phyloP scores from a whole-genome alignment of 257 asterid genomes.

The Linderniella brevidens region DNA sequence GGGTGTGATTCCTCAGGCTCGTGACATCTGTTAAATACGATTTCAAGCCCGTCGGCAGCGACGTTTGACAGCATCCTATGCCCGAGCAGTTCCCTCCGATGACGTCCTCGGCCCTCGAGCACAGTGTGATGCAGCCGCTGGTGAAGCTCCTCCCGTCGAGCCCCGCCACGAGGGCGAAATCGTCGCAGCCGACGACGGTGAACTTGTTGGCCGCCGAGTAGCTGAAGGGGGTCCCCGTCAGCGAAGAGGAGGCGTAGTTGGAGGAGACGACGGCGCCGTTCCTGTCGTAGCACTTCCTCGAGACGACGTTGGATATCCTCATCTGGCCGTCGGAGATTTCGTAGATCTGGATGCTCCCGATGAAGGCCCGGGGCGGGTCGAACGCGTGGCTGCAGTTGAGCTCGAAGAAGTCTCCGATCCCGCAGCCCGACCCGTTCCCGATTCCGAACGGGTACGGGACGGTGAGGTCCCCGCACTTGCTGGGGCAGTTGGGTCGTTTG shows the following conservation, averaged over 20 bases:
- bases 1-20: constrained; percentile 20
- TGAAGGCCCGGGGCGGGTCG: constrained; percentile 29
- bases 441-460: constrained; percentile 54
- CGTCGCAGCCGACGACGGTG: constrained; percentile 56
- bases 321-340: constrained; percentile 41
- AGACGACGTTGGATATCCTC: constrained; percentile 29
- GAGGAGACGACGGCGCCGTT: constrained; percentile 8
- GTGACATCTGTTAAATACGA: neutral
- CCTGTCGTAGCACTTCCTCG: constrained; percentile 26
- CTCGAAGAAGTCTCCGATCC: constrained; percentile 9
- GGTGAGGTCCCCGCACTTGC: constrained; percentile 38
- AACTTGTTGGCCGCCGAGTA: constrained; percentile 40
- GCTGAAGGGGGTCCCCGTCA: constrained; percentile 23
- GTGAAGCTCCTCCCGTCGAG: constrained; percentile 13
- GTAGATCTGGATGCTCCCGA: constrained; percentile 10
- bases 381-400: constrained; percentile 34
- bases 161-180: constrained; percentile 19
- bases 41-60: constrained; percentile 38
- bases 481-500: constrained; percentile 24
- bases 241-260: constrained; percentile 14
- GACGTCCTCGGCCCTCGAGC: constrained; percentile 24
- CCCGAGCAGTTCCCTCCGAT: constrained; percentile 33
- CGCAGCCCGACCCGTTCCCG: constrained; percentile 30
- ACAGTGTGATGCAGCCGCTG: constrained; percentile 37
- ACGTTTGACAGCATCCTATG: constrained; percentile 60